Evolutionary conservation across 23 red algal species (phyloP), one percentile per base, ranked within the genome.

Genomic region (Gracilaria gracilis): DNA sequence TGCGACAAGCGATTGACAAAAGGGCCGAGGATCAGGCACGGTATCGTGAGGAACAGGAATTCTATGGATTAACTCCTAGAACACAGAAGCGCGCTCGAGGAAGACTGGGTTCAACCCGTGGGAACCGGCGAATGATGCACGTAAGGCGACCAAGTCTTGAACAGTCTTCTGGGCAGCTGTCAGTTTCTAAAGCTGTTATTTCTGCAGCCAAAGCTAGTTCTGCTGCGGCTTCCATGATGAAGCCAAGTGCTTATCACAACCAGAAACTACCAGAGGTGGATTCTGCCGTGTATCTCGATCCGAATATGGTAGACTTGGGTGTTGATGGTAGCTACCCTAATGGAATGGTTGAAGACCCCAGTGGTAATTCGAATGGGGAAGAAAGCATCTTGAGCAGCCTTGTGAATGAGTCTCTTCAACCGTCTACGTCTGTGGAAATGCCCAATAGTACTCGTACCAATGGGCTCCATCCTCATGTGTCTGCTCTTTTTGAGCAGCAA

Each of bases 31-130:
- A 94, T 73, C 70, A 77, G 8, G 73, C 59, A 29, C 58, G 69
- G 46, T 87, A 87, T 24, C 67, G 83, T 13, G 92, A 87, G 24
- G 92, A 94, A 36, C 83, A 94, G 51, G 92, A 94, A 70, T 82
- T 82, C 28, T 94, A 87, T 44, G 92, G 92, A 27, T 84, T 58
- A 61, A 34, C 69, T 31, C 74, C 86, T 23, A 29, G 80, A 53
- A 75, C 89, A 0, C 80, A 83, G 54, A 92, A 83, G 79, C 77
- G 89, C 39, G 79, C 65, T 23, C 79, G 89, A 24, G 87, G 71
- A 28, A 32, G 89, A 29, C 79, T 92, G 23, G 61, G 50, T 23
- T 75, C 78, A n/a, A 67, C 76, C 31, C 59, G 80, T 33, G 78
- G 79, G 40, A 92, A 83, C 84, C 78, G 89, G 1, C 80, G 80